phyloP scores from a whole-genome alignment of 352 stramenopile genomes.

The Globisporangium emineosum region DNA sequence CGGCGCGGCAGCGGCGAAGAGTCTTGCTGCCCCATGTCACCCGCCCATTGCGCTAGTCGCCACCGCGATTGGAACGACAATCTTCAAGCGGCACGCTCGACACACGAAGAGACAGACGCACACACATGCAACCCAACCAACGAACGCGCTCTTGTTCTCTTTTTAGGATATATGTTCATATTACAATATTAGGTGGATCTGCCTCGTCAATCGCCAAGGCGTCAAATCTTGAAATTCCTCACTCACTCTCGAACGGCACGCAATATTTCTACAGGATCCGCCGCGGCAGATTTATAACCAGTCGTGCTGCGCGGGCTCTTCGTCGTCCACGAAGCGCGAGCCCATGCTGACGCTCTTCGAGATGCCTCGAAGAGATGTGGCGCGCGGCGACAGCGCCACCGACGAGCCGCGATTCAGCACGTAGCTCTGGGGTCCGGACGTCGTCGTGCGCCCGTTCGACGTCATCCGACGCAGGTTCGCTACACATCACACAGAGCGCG shows the following conservation, averaged over 20 bases:
- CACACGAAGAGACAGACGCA: not conserved
- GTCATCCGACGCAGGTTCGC: conserved; percentile 62
- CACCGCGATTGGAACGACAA: not conserved
- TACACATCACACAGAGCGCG: conserved; percentile 15
- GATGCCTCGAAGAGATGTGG: conserved; percentile 39
- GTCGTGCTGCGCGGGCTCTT: conserved; percentile 67
- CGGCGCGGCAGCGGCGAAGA: not conserved
- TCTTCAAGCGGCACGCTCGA: conserved; percentile 1
- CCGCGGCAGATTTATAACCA: conserved; percentile 55
- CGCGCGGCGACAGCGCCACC: conserved; percentile 47
- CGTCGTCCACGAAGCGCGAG: conserved; percentile 53
- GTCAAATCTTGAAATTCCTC: conserved; percentile 11
- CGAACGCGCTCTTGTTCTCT: not conserved
- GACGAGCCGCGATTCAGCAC: conserved; percentile 50
- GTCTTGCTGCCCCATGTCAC: not conserved
- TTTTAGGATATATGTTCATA: conserved; percentile 17
- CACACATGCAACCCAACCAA: not conserved
- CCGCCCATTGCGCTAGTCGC: conserved; percentile 13
- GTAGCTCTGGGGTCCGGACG: conserved; percentile 35
- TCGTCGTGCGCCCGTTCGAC: conserved; percentile 31
- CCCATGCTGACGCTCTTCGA: conserved; percentile 77
- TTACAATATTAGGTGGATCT: conserved; percentile 20
- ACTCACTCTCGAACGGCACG: conserved; percentile 1
- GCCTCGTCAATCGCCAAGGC: conserved; percentile 6
- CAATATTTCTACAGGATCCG: conserved; percentile 17